Evolutionary conservation across 202 grass and related monocot genomes (phyloP), one percentile per base, ranked within the genome.

Genomic region (Setaria viridis): DNA sequence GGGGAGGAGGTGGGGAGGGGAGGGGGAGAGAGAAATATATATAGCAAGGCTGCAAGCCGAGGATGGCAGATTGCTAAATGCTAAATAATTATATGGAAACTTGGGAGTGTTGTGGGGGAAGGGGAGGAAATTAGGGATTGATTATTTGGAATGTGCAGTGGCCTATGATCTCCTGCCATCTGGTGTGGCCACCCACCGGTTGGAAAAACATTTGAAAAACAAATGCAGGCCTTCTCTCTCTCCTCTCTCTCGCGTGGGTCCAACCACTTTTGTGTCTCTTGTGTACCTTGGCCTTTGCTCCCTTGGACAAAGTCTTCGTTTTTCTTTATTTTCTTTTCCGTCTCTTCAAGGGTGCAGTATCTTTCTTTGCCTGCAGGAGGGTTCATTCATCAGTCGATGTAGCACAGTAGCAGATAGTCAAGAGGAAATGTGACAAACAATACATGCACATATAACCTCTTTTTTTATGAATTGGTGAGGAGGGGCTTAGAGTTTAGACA

Each of bases 71-170:
- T 62, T 30, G 57, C 57, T 29, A 46, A 8, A 50, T 43, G 54
- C 9, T 78, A 45, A 6, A 63, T 41, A 41, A 41, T 41, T 41
- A 47, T 62, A 43, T 76, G 87, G 87, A 78, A 83, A 78, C 54
- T 62, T 32, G 25, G 10, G 11, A 62, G 58, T 12, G 43, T 67
- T 51, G 37, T 51, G 37, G 37, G 33, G 51, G 20, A 15, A 62
- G 35, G 76, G n/a, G 39, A 83, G 88, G 55, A 76, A 84, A 90
- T 87, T 62, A 74, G 45, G 84, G 68, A 35, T 58, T 81, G 19
- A 82, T 29, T 79, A 37, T 90, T 67, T 83, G 88, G 84, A 60
- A 79, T 67, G 80, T 53, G 49, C 51, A 39, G 15, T 48, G 17
- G 21, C 79, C 84, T 78, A 37, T 82, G 6, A 72, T 78, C 41